phyloP scores from a whole-genome alignment of 305 asterid genomes.

The Petunia hybrid region DNA sequence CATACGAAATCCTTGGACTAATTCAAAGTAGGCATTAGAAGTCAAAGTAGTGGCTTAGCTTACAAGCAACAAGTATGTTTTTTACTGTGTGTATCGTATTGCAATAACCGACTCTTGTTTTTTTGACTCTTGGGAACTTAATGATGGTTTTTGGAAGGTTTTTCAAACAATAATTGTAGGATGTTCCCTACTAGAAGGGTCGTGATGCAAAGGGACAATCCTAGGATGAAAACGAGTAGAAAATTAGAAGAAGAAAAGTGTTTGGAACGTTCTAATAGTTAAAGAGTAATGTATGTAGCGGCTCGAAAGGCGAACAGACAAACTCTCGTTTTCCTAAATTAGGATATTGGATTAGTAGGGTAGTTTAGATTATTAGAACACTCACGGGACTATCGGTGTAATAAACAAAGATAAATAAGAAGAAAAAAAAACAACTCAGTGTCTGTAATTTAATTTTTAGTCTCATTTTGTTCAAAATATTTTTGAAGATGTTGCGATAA shows the following conservation, averaged over 20 bases:
- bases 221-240: not conserved
- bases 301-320: not conserved
- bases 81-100: no score
- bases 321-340: not conserved
- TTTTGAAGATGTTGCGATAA: no score
- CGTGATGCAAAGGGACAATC: slow-evolving; percentile 17
- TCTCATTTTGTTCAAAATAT: no score
- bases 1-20: not conserved
- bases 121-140: not conserved
- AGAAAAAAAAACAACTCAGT: no score
- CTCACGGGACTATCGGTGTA: not conserved
- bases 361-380: not conserved
- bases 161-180: not conserved
- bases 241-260: not conserved
- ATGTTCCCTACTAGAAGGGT: not conserved
- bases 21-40: not conserved
- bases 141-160: not conserved
- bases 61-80: not conserved
- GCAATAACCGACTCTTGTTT: not conserved
- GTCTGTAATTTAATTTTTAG: no score
- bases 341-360: not conserved
- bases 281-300: not conserved
- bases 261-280: not conserved
- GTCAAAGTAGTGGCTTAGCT: not conserved
- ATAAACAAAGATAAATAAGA: not conserved